A percentile compares a stretch with the other conserved stretches of the same genome.
Evolutionary conservation across 331 rosid species (phyloP).

Genomic region (Rosa hybrid): DNA sequence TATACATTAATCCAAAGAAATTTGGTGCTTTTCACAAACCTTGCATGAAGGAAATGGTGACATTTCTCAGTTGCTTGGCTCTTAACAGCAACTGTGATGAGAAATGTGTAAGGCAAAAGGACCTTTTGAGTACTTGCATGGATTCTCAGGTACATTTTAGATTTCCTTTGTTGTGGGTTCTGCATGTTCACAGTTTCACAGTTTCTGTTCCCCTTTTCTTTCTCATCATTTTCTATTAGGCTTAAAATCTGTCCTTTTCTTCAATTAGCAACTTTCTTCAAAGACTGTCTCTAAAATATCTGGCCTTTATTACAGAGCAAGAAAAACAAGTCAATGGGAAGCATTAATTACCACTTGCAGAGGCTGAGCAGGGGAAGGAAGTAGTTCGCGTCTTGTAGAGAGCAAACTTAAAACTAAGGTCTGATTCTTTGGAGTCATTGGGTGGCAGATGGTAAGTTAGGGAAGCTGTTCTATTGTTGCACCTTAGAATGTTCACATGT

Average conservation of each 20-base stretch:
- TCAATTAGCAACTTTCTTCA: neutral
- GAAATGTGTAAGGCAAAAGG: constrained; percentile 55
- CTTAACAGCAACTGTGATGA: constrained; percentile 37
- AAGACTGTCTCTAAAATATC: constrained; percentile 20
- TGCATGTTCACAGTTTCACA: constrained; percentile 2
- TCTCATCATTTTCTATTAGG: neutral
- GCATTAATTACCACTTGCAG: constrained; percentile 82
- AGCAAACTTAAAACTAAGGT: neutral
- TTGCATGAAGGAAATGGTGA: constrained; percentile 85
- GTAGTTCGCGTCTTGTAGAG: constrained; percentile 34
- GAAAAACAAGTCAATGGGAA: constrained; percentile 67
- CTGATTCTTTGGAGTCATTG: constrained; percentile 6
- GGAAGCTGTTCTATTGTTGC: neutral
- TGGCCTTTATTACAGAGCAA: constrained; percentile 47
- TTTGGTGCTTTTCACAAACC: constrained; percentile 77
- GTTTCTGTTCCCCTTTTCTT: neutral
- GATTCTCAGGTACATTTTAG: constrained; percentile 63
- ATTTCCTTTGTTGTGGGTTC: neutral
- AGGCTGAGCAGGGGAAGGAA: constrained; percentile 80
- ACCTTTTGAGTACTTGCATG: constrained; percentile 56
- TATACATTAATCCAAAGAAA: constrained; percentile 69
- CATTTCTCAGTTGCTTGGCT: constrained; percentile 74
- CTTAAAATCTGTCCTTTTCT: neutral
- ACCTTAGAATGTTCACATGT: constrained; percentile 15
- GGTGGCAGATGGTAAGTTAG: neutral